A percentile compares a stretch with the other conserved stretches of the same genome.
These are phyloP conservation scores for Tetrahymena malaccensis DNA, from an alignment of 73 alveolate genomes.

Conservation along the genomic window DNA sequence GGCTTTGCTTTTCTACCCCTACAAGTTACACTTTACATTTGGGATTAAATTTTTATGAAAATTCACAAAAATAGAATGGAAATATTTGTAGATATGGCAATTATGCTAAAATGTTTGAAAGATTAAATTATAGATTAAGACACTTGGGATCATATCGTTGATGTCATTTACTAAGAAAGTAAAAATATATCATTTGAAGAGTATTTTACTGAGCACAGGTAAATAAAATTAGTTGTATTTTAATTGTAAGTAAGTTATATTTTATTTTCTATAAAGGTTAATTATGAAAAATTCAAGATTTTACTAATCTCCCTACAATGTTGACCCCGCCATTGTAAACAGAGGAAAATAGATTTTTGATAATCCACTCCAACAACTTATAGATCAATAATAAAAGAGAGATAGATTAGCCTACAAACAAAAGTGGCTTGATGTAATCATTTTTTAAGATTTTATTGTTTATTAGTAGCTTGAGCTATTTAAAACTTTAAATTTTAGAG, in stretches of 20 bases:
- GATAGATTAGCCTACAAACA: constrained; percentile 11
- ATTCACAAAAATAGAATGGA: constrained; percentile 33
- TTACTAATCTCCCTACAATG: constrained; percentile 37
- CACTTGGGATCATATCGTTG: constrained; percentile 40
- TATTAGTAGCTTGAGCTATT: no score
- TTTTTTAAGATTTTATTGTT: no score
- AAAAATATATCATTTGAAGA: neutral
- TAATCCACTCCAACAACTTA: constrained; percentile 14
- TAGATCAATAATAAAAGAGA: constrained; percentile 16
- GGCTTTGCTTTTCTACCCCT: constrained; percentile 40
- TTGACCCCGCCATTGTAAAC: constrained; percentile 16
- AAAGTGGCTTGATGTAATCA: constrained; percentile 22
- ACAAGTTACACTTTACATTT: constrained; percentile 21
- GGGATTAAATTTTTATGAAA: constrained; percentile 35
- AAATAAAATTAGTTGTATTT: neutral
- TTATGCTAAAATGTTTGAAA: constrained; percentile 26
- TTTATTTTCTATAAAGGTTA: neutral
- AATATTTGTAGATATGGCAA: constrained; percentile 37
- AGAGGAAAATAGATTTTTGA: neutral
- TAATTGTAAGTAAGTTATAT: neutral
- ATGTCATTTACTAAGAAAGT: constrained; percentile 7
- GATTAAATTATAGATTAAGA: neutral
- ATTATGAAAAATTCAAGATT: constrained; percentile 23
- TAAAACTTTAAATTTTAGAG: no score
- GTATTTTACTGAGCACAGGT: constrained; percentile 6